Conservation (phyloP, 306 rosid species). For the Casuarina cunninghamiana region DNA sequence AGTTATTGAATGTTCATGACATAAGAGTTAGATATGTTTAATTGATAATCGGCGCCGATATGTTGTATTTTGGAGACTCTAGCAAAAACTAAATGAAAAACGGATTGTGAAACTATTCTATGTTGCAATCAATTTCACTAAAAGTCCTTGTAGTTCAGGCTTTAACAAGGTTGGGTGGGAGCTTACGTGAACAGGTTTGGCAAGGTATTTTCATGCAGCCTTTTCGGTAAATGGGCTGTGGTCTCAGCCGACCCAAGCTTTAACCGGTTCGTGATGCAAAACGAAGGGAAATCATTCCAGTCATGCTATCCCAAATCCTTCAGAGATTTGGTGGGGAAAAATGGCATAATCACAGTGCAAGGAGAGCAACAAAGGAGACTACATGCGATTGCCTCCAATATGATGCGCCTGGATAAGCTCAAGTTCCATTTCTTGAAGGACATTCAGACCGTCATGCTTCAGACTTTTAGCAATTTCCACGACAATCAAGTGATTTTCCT, state of each 20-base stretch:
- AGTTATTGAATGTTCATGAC: neutral
- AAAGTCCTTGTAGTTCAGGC: neutral
- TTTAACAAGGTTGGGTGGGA: neutral
- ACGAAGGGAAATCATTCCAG: conserved; percentile 73
- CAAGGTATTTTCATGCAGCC: conserved; percentile 77
- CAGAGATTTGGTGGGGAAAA: conserved; percentile 87
- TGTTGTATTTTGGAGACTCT: too few relatives aligned
- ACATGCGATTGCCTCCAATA: conserved; percentile 79
- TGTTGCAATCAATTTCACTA: too few relatives aligned
- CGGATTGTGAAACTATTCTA: too few relatives aligned
- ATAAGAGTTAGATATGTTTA: neutral
- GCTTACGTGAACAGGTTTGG: conserved; percentile 60
- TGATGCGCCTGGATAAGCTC: conserved; percentile 81
- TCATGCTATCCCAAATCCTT: conserved; percentile 92
- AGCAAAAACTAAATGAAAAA: too few relatives aligned
- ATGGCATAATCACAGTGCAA: conserved; percentile 89
- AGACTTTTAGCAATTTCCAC: conserved; percentile 52
- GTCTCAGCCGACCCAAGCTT: conserved; percentile 86
- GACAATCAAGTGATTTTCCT: conserved; percentile 63
- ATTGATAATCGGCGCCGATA: too few relatives aligned
- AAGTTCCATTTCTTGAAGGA: conserved; percentile 64
- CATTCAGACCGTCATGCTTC: conserved; percentile 68
- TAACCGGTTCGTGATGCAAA: conserved; percentile 87
- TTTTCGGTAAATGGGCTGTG: conserved; percentile 85
- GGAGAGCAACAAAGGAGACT: conserved; percentile 90